Base-by-base conservation (phyloP, 306 rosid species). In the Sicyos edulis region DNA sequence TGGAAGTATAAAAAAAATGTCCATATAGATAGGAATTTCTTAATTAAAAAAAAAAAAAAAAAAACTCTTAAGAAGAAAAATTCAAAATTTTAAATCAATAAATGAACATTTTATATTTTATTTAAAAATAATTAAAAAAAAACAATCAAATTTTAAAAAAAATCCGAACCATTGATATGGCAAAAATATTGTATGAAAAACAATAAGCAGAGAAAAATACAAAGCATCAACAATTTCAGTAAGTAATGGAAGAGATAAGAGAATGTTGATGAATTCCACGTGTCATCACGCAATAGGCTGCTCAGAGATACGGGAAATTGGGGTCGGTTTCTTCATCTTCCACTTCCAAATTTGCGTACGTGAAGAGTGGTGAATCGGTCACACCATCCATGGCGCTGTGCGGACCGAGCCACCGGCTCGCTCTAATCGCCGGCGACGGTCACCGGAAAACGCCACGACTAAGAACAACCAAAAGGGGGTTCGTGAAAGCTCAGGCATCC, bases 241-340 rank as follows among this genome's bases (percentile, higher is more conserved):
- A n/a, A n/a, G n/a, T n/a, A 15, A 51, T 51, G 7, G 45, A 60
- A 60, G 20, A 16, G 74, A 70, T 78, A 76, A 40, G 76, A 29
- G 22, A 60, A 75, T 78, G 75, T 6, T 85, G 26, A 80, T 78
- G 19, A 77, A 44, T 50, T 74, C 83, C 84, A 16, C 76, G 80
- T 54, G 72, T 78, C 71, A 77, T 78, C 12, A 82, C 79, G 74
- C 71, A 74, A 20, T 45, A 68, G 65, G 86, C n/a, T 82, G 54
- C 76, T 53, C 45, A 53, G 47, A 55, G 72, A 74, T 8, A 76
- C 82, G 5, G 77, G 17, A 40, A 3, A 0, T 3, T 2, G 9
- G 64, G 17, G 22, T 17, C 29, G 26, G 17, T 26, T 78, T 72
- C 16, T 22, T 24, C 55, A 32, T 40, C n/a, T 44, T 9, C 51